Evolutionary conservation across 306 rosid species (phyloP), one percentile per base, ranked within the genome.

Genomic region (Dryas octopetala): DNA sequence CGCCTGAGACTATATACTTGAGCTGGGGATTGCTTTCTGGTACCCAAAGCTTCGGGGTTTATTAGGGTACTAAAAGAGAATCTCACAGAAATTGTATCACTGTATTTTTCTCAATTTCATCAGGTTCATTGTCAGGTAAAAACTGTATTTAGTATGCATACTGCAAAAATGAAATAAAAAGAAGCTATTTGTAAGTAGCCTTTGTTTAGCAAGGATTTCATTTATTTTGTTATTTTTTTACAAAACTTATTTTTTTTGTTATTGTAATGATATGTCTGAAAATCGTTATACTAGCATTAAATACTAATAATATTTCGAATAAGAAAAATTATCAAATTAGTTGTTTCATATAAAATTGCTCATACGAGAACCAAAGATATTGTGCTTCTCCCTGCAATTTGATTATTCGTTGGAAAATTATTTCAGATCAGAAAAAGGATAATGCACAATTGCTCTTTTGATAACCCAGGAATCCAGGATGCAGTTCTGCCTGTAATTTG

Each of bases 1-100:
- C 97, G 98, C 49, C 76, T 95, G 75, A 87, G 88, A 79, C 84
- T 95, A 48, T 91, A 82, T 82, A 74, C 85, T 69, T 94, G 73
- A 87, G 53, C 53, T 6, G 9, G 46, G 12, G 11, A 65, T 59
- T 48, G 60, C 47, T 28, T 52, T 55, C 41, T 7, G 2, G 57
- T 53, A 8, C n/a, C 13, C 41, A 54, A 26, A 40, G 76, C 46
- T 9, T 71, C 46, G 1, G 26, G 43, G 49, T 54, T 19, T 7
- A 40, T 14, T 45, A 44, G 19, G 75, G 52, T 70, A 10, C 32
- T 69, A n/a, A 6, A 28, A 11, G 52, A 23, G 44, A 70, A 3
- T 7, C 17, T 44, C 23, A n/a, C 13, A 28, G 43, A n/a, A 23
- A 6, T 17, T 44, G 7, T 19, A 69, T 5, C 9, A 9, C 12